A percentile compares a stretch with the other conserved stretches of the same genome.
phyloP scores from a whole-genome alignment of 1,284 basidiomycete genomes.

The Meripilus lineatus region DNA sequence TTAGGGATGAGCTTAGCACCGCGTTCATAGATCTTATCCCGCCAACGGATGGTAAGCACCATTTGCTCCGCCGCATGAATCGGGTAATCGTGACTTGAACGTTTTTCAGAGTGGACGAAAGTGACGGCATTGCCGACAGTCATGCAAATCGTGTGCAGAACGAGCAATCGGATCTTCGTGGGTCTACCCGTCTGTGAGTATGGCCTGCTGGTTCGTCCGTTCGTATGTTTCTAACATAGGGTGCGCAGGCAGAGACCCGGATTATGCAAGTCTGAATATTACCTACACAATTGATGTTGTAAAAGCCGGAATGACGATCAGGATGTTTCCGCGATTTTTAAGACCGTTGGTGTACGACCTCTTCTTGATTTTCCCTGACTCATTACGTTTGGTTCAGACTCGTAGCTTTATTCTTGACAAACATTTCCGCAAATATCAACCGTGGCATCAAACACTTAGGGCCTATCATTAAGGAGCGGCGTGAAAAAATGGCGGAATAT shows the following conservation, averaged over 20 bases:
- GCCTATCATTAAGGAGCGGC: slow-evolving; percentile 29
- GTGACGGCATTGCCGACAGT: slow-evolving; percentile 26
- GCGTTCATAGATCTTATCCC: slow-evolving; percentile 4
- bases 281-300: slow-evolving; percentile 27
- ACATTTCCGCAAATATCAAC: slow-evolving; percentile 19
- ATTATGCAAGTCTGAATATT: slow-evolving; percentile 32
- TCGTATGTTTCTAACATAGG: slow-evolving; percentile 25
- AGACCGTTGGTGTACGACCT: slow-evolving; percentile 30
- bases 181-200: slow-evolving; percentile 35
- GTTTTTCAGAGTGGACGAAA: slow-evolving; percentile 8
- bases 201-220: slow-evolving; percentile 32
- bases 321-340: slow-evolving; percentile 33
- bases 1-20: slow-evolving; percentile 2
- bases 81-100: neutral
- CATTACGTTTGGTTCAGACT: slow-evolving; percentile 3
- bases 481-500: slow-evolving; percentile 22
- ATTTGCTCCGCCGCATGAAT: neutral
- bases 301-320: slow-evolving; percentile 22
- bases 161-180: slow-evolving; percentile 36
- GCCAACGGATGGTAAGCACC: neutral
- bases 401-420: slow-evolving; percentile 21
- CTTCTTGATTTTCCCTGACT: neutral
- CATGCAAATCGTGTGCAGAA: slow-evolving; percentile 33
- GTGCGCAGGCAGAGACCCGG: slow-evolving; percentile 15
- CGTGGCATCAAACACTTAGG: slow-evolving; percentile 9